Base-by-base conservation (phyloP, 257 asterid genomes). In the Fraxinus quadrangulata region DNA sequence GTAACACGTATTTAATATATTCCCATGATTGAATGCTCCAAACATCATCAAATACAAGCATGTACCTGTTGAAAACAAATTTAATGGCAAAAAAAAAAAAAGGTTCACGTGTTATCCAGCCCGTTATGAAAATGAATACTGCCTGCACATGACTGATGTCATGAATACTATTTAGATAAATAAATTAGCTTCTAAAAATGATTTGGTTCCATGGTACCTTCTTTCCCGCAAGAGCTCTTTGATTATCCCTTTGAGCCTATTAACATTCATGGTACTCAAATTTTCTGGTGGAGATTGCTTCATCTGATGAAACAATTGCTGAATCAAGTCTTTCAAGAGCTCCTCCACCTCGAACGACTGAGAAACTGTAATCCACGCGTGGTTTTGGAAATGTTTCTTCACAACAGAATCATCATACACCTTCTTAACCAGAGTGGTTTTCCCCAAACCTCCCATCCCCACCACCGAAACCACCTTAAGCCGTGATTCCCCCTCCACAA, bases 301-400 rank as follows among this genome's bases (percentile, higher is more conserved):
- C 39, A 65, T 39, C 40, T 77, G 67, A 0, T 66, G 19, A 0
- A 31, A 39, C 28, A 81, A 63, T 36, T 81, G 76, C 21, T 49
- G 70, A n/a, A 77, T 81, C 3, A 33, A 33, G 13, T 79, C 79
- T 71, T 67, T 80, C 70, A 84, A 68, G 61, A 82, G 70, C 14
- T 61, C 81, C 56, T 77, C 81, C 70, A 77, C 23, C 12, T 69
- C 61, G 16, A 42, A 42, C 5, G 77, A 65, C 71, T 79, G 75
- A 17, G 86, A 83, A 24, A 86, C 72, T 26, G 89, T 81, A 70
- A 86, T 70, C 86, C 87, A 81, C 0, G 79, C 87, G 42, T 71
- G 86, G 28, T 31, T 19, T 1, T 81, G 76, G 81, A 86, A 83
- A 33, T 76, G 72, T 45, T 75, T 79, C 83, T 77, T 84, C 54